A percentile compares a stretch with the other conserved stretches of the same genome.
These are phyloP conservation scores for Solanum boliviense DNA, from an alignment of 257 asterid genomes.

Conservation along the genomic window DNA sequence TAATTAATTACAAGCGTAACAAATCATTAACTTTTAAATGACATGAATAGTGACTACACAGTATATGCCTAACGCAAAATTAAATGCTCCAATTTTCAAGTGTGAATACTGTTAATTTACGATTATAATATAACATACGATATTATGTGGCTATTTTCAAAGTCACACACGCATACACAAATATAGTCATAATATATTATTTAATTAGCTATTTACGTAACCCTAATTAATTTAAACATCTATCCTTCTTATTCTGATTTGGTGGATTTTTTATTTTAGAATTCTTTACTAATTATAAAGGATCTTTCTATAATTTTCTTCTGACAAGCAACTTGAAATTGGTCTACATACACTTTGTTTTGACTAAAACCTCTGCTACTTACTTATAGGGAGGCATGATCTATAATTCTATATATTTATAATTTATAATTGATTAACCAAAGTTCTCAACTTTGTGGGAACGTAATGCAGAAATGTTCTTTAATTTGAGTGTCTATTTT, in stretches of 20 bases:
- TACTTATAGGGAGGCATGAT: background rate
- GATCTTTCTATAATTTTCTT: background rate
- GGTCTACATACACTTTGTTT: background rate
- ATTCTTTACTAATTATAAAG: background rate
- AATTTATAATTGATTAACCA: background rate
- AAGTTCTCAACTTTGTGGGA: background rate
- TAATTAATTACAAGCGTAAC: no score
- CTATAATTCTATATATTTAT: background rate
- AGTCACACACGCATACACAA: background rate
- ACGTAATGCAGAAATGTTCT: background rate
- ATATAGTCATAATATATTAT: background rate
- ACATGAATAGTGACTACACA: no score
- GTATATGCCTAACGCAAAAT: background rate
- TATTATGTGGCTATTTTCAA: background rate
- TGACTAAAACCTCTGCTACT: background rate
- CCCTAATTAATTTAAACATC: background rate
- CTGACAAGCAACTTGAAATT: background rate
- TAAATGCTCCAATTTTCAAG: background rate
- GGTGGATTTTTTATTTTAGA: background rate
- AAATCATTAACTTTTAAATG: no score
- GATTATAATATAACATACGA: background rate
- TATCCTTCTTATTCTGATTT: background rate
- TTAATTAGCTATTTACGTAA: background rate
- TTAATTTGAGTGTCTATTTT: no score
- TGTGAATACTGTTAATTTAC: background rate